These are phyloP conservation scores for Tolypocladium cylindrosporum DNA, from an alignment of 2,329 filamentous ascomycete species.

Conservation along the genomic window DNA sequence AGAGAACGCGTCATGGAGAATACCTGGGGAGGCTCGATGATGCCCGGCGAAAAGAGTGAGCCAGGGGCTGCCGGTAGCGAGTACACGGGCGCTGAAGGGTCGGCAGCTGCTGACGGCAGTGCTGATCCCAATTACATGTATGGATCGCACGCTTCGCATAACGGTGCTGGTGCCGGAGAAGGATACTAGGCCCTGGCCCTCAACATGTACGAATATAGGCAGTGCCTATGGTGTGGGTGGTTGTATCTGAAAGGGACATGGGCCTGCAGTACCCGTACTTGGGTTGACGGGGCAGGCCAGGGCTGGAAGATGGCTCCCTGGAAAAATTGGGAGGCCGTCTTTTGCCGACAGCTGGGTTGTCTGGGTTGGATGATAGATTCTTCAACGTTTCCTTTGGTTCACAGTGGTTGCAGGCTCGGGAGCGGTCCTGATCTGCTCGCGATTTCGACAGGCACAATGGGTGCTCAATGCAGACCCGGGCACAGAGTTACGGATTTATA, in stretches of 20 bases:
- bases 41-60: constrained; percentile 22
- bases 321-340: background rate
- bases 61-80: constrained; percentile 22
- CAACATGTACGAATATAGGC: constrained; percentile 5
- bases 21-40: constrained; percentile 20
- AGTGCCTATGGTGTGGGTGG: constrained; percentile 1
- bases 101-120: constrained; percentile 29
- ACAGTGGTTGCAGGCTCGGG: background rate
- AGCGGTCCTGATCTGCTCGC: background rate
- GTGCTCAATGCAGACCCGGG: background rate
- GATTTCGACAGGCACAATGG: background rate
- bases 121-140: constrained; percentile 41
- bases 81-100: constrained; percentile 30
- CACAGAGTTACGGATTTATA: background rate
- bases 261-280: background rate
- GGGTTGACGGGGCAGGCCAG: background rate
- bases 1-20: constrained; percentile 27
- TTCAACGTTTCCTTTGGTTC: background rate
- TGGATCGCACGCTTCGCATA: constrained; percentile 43
- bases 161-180: constrained; percentile 43
- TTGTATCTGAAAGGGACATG: background rate
- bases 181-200: constrained; percentile 30
- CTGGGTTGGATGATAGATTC: background rate
- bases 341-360: background rate
- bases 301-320: background rate